Base-by-base conservation (phyloP, 1,284 basidiomycete species). In the Malassezia dermatis region DNA sequence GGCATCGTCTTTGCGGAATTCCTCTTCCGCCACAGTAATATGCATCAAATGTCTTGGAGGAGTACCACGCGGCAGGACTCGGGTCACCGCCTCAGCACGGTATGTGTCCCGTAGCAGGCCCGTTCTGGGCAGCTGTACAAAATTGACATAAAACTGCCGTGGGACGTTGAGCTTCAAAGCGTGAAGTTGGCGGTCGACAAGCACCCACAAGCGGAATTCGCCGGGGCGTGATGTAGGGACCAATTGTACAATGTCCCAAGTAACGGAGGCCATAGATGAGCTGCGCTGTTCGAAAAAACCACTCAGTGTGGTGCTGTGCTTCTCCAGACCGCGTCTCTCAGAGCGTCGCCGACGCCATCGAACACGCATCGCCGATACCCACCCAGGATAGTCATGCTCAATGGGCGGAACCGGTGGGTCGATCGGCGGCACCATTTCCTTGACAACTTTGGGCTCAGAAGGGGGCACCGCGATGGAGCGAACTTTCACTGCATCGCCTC, bases 191-290 rank as follows among this genome's bases (percentile, higher is more conserved):
- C 82, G 81, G 48, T 90, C 86, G 43, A 90, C 82, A 0, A 84
- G 85, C 4, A 96, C 79, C 94, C 93, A 98, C 45, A 98, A 77
- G 13, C 83, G 82, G 76, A 86, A 96, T 41, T 89, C 85, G 27
- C 94, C 93, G 1, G 86, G 82, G 24, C 82, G 82, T 49, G 80
- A 80, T 48, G 83, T 86, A 0, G 83, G 81, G 19, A 87, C 84
- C 60, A 99, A 84, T 67, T 96, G 93, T 1, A 98, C 79, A 48
- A 99, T 80, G 65, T 98, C 93, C 93, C 94, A 96, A 42, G 84
- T 82, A 21, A 84, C 80, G 27, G 81, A 82, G 7, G 82, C 80
- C 62, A 85, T 82, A 51, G 77, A 77, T 55, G 82, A 77, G 27
- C 82, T 82, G 24, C 82, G 80, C 30, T 84, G 81, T 45, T 82